Percentiles rank a stretch among this genome's conserved stretches.
Evolutionary conservation across 1,284 basidiomycete species (phyloP).

Genomic region (Mycosarcoma maydis): DNA sequence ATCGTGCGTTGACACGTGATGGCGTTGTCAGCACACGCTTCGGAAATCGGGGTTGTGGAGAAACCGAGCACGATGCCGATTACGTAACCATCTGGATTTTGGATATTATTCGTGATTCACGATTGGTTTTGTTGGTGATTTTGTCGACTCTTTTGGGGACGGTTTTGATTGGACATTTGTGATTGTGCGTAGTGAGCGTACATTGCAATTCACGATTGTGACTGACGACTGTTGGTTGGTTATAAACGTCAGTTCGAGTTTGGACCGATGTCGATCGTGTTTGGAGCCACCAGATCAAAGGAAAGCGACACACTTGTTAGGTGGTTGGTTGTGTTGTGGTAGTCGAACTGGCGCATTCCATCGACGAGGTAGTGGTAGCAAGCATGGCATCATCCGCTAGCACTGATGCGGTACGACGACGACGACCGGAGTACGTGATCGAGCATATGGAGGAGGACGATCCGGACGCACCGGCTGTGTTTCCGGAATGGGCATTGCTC

Average conservation of each 20-base stretch:
- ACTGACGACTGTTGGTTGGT: too few relatives aligned
- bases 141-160: too few relatives aligned
- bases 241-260: too few relatives aligned
- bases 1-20: background rate
- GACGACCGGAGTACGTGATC: constrained; percentile 63
- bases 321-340: too few relatives aligned
- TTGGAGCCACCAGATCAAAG: too few relatives aligned
- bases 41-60: constrained; percentile 37
- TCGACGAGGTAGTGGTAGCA: too few relatives aligned
- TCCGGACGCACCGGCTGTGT: constrained; percentile 53
- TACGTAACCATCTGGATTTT: constrained; percentile 4
- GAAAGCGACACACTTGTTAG: too few relatives aligned
- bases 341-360: too few relatives aligned
- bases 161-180: too few relatives aligned
- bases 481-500: constrained; percentile 64
- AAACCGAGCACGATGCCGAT: background rate
- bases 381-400: background rate
- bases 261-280: too few relatives aligned
- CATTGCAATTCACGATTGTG: too few relatives aligned
- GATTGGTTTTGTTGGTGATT: background rate
- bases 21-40: background rate
- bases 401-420: too few relatives aligned
- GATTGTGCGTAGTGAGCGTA: background rate
- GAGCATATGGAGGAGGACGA: constrained; percentile 67
- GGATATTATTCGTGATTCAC: background rate